Base-by-base conservation (phyloP, 192 early-diverging fungal genomes). In the Linnemannia zychae region DNA sequence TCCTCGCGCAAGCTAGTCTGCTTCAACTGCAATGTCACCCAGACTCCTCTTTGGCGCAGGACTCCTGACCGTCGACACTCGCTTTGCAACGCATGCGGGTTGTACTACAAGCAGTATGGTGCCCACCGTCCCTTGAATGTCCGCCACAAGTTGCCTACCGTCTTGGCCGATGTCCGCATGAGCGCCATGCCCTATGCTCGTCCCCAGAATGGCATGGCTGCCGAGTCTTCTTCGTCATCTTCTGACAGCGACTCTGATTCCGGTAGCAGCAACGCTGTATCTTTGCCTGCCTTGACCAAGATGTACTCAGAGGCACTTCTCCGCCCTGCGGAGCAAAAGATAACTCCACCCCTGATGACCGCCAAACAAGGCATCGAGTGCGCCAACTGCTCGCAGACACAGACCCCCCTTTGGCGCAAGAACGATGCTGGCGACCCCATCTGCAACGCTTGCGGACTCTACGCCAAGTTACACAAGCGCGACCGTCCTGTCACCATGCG, bases 391-490 rank as follows among this genome's bases (percentile, higher is more conserved):
- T 89, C 88, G 50, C 94, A 94, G 65, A 95, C 93, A 0, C 90
- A 92, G 76, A 94, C 94, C 22, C 95, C 94, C 72, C 88, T 96
- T 76, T 96, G 95, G 95, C 92, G 95, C 33, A 92, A 94, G 70
- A 93, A 94, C 76, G 94, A 92, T 20, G 86, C 90, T 57, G 94
- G 94, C 37, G 88, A 94, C 86, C 91, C 94, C 7, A 93, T 96
- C 34, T 96, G 95, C 89, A 96, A 96, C 75, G 94, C 95, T 0
- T 96, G 95, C 74, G 93, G 94, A 12, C 77, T 99, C 20, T 99
- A 97, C 84, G 96, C 94, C 88, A 99, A 98, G 87, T 92, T 99
- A 57, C 98, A 99, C 87, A 93, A 96, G 76, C 91, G 95, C 15
- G 91, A 93, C 67, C 89, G 98, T 22, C 98, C 98, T 33, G 92